Base-by-base conservation (phyloP, 805 yeast genomes). In the Scheffersomyces stipitis region DNA sequence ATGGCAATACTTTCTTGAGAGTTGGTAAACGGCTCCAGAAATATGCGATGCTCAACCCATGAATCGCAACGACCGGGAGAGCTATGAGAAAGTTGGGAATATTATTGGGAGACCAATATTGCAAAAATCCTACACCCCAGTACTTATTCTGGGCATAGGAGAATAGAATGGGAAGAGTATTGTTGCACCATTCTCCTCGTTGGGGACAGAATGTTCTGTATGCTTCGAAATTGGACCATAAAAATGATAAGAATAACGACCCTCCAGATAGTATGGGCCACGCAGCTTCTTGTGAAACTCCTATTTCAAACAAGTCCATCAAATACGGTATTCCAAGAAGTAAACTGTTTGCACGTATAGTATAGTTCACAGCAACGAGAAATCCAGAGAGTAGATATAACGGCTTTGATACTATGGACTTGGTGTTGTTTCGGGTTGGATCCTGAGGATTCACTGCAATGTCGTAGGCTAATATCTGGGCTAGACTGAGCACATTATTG, bases 101-200 rank as follows among this genome's bases (percentile, higher is more conserved):
- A 51, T 93, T 91, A 52, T 79, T 80, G 0, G 70, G 40, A 0
- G 93, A 83, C 91, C 96, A 93, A 61, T 93, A 93, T 28, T 62
- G 68, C 38, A 93, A 58, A 35, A 90, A 78, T 0, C 99, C 98
- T 30, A 70, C 74, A 48, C 80, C 76, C 99, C 99, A 93, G 58
- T 91, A 89, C 45, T 79, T 71, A 1, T 62, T 40, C 60, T 93
- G 99, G 5, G 95, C 85, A 56, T 72, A 86, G 3, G 76, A 58
- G 48, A 81, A 81, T 10, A 91, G 66, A 15, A 83, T 74, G 5
- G 86, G 87, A 0, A 85, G 34, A 3, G 44, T 40, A 4, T 64
- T 45, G 10, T 63, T 42, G 56, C 99, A 91, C 97, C 97, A 91
- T 42, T 74, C 85, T 5, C 86, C 80, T 40, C 88, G 64, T 10